Conservation (phyloP, 2,329 filamentous ascomycete species). For the Colletotrichum plurivorum region DNA sequence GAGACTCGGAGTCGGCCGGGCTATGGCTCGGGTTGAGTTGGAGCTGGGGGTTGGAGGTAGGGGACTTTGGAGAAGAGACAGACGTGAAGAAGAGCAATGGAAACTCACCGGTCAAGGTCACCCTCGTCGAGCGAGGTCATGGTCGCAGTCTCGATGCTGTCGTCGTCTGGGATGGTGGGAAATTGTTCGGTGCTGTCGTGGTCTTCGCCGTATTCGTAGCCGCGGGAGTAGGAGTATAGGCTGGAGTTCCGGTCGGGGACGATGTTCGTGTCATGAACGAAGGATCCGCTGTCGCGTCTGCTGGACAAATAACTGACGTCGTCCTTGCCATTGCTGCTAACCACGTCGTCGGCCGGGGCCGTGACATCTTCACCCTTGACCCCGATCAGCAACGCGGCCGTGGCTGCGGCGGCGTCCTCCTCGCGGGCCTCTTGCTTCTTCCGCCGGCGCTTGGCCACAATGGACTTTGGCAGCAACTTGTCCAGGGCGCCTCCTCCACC, state of each 20-base stretch:
- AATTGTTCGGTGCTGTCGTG: conserved; percentile 6
- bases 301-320: conserved; percentile 50
- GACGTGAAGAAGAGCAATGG: not conserved
- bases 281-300: conserved; percentile 55
- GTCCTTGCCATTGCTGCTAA: conserved; percentile 44
- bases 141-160: conserved; percentile 23
- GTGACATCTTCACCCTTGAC: conserved; percentile 37
- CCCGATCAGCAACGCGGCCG: conserved; percentile 42
- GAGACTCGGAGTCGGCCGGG: conserved; percentile 9
- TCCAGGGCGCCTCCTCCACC: conserved; percentile 48
- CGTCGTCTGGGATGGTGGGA: conserved; percentile 8
- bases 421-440: conserved; percentile 61
- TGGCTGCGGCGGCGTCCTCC: conserved; percentile 43
- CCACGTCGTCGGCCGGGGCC: conserved; percentile 28
- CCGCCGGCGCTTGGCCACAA: conserved; percentile 63
- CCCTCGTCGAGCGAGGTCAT: conserved; percentile 22
- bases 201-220: not conserved
- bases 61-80: not conserved
- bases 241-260: conserved; percentile 27
- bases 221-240: not conserved
- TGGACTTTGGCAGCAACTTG: conserved; percentile 68
- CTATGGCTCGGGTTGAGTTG: too few species aligned
- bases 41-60: too few species aligned
- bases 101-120: conserved; percentile 22
- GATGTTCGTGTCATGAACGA: conserved; percentile 49